phyloP scores from a whole-genome alignment of 2,329 filamentous ascomycete genomes.

The Cladosporium sp. region DNA sequence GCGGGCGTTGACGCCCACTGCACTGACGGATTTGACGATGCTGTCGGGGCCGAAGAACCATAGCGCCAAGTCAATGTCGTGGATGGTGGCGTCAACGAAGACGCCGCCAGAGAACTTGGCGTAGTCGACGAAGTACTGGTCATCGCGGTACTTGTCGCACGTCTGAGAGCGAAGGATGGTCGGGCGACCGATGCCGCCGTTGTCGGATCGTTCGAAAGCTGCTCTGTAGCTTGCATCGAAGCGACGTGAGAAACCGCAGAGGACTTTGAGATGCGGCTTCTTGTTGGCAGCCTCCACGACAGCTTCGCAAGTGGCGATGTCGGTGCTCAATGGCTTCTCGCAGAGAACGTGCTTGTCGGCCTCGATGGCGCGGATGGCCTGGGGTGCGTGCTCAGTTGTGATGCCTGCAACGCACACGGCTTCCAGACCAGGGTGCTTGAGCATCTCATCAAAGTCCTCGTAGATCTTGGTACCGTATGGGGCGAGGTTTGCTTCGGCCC shows the following conservation, averaged over 20 bases:
- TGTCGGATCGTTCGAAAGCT: slow-evolving; percentile 32
- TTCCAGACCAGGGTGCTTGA: slow-evolving; percentile 51
- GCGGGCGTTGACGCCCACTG: slow-evolving; percentile 24
- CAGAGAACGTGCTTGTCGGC: slow-evolving; percentile 53
- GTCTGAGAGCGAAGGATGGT: slow-evolving; percentile 41
- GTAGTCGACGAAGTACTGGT: slow-evolving; percentile 42
- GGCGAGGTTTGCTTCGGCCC: slow-evolving; percentile 48
- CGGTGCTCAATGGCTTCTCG: slow-evolving; percentile 45
- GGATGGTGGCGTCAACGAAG: slow-evolving; percentile 43
- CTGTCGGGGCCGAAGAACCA: slow-evolving; percentile 37
- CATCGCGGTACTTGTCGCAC: slow-evolving; percentile 36
- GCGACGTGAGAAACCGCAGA: slow-evolving; percentile 43
- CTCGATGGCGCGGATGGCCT: slow-evolving; percentile 54
- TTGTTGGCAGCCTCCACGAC: slow-evolving; percentile 35
- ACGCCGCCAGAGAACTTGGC: slow-evolving; percentile 40
- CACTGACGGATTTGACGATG: slow-evolving; percentile 32
- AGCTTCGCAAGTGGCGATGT: slow-evolving; percentile 18
- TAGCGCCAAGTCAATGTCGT: slow-evolving; percentile 43
- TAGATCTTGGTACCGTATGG: slow-evolving; percentile 52
- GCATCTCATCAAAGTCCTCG: slow-evolving; percentile 52
- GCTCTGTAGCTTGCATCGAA: slow-evolving; percentile 43
- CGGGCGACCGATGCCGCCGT: slow-evolving; percentile 37
- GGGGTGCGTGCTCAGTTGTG: slow-evolving; percentile 53
- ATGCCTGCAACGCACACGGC: slow-evolving; percentile 53
- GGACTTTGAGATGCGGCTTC: slow-evolving; percentile 38